Conservation (phyloP, 2,329 filamentous ascomycete species). For the Akanthomyces muscarius region DNA sequence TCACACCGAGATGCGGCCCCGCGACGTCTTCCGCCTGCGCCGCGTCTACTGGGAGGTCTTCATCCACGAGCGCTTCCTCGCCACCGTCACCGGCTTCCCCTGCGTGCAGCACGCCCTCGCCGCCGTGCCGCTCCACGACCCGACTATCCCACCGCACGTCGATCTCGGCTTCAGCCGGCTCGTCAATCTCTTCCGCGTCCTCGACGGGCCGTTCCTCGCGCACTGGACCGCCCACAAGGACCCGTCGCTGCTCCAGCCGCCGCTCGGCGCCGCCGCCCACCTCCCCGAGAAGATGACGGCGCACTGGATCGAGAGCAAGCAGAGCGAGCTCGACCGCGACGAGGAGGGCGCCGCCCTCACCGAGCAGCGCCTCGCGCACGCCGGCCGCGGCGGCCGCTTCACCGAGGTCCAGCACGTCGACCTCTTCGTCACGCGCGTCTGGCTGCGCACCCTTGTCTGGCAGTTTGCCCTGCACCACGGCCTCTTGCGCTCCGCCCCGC, state of each 20-base stretch:
- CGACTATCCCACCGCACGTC: conserved; percentile 33
- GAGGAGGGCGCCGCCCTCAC: conserved; percentile 31
- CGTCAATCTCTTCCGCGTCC: conserved; percentile 34
- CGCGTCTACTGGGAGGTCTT: conserved; percentile 53
- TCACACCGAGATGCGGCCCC: not conserved
- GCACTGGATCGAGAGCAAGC: conserved; percentile 39
- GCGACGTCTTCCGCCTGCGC: conserved; percentile 27
- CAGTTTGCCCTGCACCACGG: conserved; percentile 38
- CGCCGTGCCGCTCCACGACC: conserved; percentile 29
- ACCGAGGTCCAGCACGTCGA: conserved; percentile 39
- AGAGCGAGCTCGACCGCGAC: conserved; percentile 37
- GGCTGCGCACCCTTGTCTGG: conserved; percentile 40
- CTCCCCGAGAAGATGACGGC: conserved; percentile 27
- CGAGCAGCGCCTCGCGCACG: conserved; percentile 24
- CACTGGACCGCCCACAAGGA: conserved; percentile 34
- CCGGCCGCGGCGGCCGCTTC: conserved; percentile 27
- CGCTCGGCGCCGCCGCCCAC: conserved; percentile 22
- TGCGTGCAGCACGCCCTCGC: conserved; percentile 32
- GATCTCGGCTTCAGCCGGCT: conserved; percentile 36
- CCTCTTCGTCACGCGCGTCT: conserved; percentile 38
- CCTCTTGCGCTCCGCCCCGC: conserved; percentile 33
- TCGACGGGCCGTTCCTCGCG: conserved; percentile 36
- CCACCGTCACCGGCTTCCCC: conserved; percentile 45
- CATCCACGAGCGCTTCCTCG: conserved; percentile 54
- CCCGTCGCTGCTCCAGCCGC: not conserved